Evolutionary conservation across 305 asterid species (phyloP).

Genomic region (Solanum hybrid): DNA sequence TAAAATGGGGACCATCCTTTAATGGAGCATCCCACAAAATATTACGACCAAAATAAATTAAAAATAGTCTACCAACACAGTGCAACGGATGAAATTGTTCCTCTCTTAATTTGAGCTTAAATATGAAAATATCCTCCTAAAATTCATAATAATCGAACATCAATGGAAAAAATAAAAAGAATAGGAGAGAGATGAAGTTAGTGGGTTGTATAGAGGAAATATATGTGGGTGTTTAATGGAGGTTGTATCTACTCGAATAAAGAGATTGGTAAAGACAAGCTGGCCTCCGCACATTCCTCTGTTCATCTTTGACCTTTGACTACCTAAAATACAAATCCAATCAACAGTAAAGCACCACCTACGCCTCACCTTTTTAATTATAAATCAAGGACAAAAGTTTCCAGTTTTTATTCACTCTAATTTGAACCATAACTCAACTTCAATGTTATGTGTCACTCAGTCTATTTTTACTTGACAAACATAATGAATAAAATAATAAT

Average conservation of each 20-base stretch:
- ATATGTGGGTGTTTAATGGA: not conserved
- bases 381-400: not conserved
- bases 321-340: not conserved
- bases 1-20: slow-evolving; percentile 1
- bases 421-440: not conserved
- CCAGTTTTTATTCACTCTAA: not conserved
- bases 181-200: not conserved
- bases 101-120: too few species aligned
- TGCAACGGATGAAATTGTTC: too few species aligned
- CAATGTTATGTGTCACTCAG: not conserved
- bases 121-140: too few species aligned
- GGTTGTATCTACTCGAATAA: slow-evolving; percentile 3
- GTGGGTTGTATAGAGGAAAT: not conserved
- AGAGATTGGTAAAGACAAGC: slow-evolving; percentile 19
- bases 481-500: not conserved
- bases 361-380: not conserved
- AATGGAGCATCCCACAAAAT: not conserved
- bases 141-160: not conserved
- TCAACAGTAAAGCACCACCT: not conserved
- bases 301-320: slow-evolving; percentile 75
- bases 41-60: not conserved
- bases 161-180: too few species aligned
- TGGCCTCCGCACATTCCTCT: slow-evolving; percentile 30
- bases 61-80: not conserved
- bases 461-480: not conserved